Conservation (phyloP, 2,329 filamentous ascomycete genomes). For the Dryadomyces quercivorus region DNA sequence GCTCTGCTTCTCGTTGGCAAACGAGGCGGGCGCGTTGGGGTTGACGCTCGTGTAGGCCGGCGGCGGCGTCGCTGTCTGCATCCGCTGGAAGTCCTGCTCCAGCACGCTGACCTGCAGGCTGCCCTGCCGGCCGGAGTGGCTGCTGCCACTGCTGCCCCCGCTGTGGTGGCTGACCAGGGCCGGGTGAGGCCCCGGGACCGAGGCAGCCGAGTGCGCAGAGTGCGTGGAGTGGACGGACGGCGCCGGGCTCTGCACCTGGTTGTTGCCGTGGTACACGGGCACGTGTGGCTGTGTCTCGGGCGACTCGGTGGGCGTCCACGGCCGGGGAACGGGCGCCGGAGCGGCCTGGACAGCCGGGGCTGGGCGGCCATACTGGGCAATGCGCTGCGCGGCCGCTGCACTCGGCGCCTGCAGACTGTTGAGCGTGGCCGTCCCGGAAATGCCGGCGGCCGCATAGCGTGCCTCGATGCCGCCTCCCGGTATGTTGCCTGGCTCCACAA, state of each 20-base stretch:
- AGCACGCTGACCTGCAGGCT: constrained; percentile 55
- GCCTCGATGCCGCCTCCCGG: constrained; percentile 77
- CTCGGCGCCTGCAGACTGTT: constrained; percentile 59
- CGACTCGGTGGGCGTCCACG: constrained; percentile 91
- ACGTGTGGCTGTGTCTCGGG: constrained; percentile 80
- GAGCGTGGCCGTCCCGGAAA: constrained; percentile 73
- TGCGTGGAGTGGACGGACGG: constrained; percentile 27
- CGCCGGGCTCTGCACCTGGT: constrained; percentile 51
- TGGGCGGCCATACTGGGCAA: constrained; percentile 61
- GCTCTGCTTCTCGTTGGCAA: constrained; percentile 67
- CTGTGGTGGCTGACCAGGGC: constrained; percentile 16
- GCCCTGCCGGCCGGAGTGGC: constrained; percentile 17
- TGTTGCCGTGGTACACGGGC: constrained; percentile 79
- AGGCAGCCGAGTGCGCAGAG: constrained; percentile 3
- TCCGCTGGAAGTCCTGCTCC: constrained; percentile 73
- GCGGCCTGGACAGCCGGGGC: constrained; percentile 29
- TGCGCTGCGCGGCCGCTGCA: constrained; percentile 67
- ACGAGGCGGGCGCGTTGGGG: constrained; percentile 46
- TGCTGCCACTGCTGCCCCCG: constrained; percentile 26
- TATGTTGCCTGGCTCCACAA: constrained; percentile 58
- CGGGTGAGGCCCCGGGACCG: neutral
- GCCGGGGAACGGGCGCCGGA: constrained; percentile 33
- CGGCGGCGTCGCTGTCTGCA: constrained; percentile 75
- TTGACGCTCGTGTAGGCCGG: constrained; percentile 87
- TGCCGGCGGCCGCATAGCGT: constrained; percentile 81